Evolutionary conservation across 208 protist species (phyloP).

Genomic region (Histomonas meleagridis): DNA sequence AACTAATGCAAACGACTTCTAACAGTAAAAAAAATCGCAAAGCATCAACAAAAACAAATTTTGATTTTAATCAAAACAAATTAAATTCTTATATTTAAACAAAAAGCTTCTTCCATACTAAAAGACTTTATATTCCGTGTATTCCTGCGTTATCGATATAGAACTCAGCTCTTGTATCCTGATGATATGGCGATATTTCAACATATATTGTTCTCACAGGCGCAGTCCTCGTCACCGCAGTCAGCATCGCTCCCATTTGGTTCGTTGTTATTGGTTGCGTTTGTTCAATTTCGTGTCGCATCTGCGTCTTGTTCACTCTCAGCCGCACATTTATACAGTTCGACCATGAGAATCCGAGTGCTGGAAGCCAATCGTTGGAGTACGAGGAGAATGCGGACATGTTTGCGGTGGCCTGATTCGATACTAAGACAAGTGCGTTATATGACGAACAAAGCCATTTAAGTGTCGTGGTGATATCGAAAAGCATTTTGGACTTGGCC

Average conservation of each 20-base stretch:
- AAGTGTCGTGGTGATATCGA: background rate
- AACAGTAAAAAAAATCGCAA: no score
- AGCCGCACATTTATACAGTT: background rate
- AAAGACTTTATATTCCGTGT: background rate
- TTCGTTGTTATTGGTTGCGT: background rate
- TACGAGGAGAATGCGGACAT: background rate
- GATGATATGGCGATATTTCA: background rate
- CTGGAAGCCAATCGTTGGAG: background rate
- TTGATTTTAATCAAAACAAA: no score
- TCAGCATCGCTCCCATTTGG: background rate
- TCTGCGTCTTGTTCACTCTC: background rate
- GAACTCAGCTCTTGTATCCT: background rate
- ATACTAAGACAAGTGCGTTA: background rate
- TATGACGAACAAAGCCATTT: background rate
- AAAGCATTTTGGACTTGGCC: background rate
- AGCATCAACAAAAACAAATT: no score
- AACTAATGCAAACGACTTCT: no score
- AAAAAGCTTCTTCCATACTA: no score
- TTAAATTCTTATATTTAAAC: no score
- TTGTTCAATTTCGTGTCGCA: background rate
- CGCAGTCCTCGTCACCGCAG: background rate
- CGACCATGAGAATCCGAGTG: background rate
- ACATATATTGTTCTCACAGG: background rate
- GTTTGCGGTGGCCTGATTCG: background rate
- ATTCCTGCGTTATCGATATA: background rate